Conservation (phyloP, 768 basidiomycete species). For the Pulveroboletus sp. region DNA sequence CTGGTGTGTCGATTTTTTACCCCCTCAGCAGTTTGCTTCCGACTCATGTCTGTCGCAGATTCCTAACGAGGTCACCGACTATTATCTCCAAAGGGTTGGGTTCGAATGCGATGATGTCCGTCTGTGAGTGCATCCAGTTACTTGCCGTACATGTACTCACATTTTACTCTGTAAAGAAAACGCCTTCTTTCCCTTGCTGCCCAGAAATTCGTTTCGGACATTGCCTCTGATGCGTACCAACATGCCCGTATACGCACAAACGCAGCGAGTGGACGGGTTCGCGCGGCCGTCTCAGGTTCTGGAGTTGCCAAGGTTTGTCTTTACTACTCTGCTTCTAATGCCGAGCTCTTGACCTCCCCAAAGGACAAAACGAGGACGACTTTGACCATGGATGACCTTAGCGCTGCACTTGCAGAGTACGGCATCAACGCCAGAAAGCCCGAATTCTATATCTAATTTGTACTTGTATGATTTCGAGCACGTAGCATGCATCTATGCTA, state of each 20-base stretch:
- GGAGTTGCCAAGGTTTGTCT: slow-evolving; percentile 58
- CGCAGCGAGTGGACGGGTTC: slow-evolving; percentile 67
- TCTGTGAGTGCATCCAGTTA: slow-evolving; percentile 50
- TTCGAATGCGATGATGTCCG: slow-evolving; percentile 95
- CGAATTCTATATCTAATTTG: slow-evolving; percentile 75
- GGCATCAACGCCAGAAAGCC: slow-evolving; percentile 93
- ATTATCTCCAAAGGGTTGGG: slow-evolving; percentile 92
- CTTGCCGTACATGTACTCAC: background rate
- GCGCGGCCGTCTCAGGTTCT: slow-evolving; percentile 50
- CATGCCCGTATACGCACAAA: slow-evolving; percentile 95
- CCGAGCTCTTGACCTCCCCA: slow-evolving; percentile 2
- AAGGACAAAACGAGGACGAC: slow-evolving; percentile 92
- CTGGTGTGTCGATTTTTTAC: slow-evolving; percentile 49
- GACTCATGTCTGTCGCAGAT: slow-evolving; percentile 49
- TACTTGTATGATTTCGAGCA: background rate
- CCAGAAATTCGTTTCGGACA: slow-evolving; percentile 97
- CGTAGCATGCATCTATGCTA: background rate
- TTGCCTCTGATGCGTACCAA: slow-evolving; percentile 94
- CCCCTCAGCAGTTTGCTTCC: background rate
- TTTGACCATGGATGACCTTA: slow-evolving; percentile 95
- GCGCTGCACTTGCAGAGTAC: slow-evolving; percentile 89
- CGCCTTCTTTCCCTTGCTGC: slow-evolving; percentile 92
- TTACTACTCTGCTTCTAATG: background rate
- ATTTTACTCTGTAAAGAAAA: slow-evolving; percentile 51
- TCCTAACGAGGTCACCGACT: slow-evolving; percentile 96